Conservation (phyloP, 169 alveolate species). For the Cystoisospora suis region DNA sequence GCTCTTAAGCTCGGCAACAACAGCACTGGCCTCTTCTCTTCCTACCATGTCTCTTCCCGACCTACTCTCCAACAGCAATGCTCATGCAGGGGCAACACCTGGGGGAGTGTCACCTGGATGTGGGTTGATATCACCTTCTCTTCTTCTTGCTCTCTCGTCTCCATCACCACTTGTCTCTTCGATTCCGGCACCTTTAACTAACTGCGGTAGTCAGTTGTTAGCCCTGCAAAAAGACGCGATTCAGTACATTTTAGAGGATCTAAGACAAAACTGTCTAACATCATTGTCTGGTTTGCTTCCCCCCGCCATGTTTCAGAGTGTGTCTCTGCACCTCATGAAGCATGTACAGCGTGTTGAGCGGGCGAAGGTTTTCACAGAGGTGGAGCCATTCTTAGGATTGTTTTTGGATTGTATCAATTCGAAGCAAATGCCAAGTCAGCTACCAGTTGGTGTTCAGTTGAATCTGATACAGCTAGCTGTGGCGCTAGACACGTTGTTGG, state of each 20-base stretch:
- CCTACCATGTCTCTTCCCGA: too few relatives aligned
- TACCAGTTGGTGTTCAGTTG: constrained; percentile 63
- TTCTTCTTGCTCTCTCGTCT: too few relatives aligned
- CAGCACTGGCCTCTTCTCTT: too few relatives aligned
- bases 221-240: constrained; percentile 70
- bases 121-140: too few relatives aligned
- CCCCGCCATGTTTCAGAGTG: constrained; percentile 65
- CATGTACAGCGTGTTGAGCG: constrained; percentile 66
- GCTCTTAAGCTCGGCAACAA: too few relatives aligned
- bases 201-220: constrained; percentile 63
- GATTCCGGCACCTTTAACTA: too few relatives aligned
- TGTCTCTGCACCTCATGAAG: constrained; percentile 65
- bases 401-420: constrained; percentile 65
- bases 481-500: background rate
- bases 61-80: too few relatives aligned
- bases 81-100: too few relatives aligned
- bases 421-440: constrained; percentile 69
- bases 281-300: constrained; percentile 56
- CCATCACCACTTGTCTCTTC: too few relatives aligned
- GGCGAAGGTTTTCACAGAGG: constrained; percentile 68
- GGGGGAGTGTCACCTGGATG: too few relatives aligned
- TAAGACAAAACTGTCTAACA: constrained; percentile 66
- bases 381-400: constrained; percentile 63
- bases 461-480: constrained; percentile 49
- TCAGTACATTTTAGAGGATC: constrained; percentile 65